A percentile compares a stretch with the other conserved stretches of the same genome.
Evolutionary conservation across 768 basidiomycete genomes (phyloP).

Genomic region (Trametes cubensis): DNA sequence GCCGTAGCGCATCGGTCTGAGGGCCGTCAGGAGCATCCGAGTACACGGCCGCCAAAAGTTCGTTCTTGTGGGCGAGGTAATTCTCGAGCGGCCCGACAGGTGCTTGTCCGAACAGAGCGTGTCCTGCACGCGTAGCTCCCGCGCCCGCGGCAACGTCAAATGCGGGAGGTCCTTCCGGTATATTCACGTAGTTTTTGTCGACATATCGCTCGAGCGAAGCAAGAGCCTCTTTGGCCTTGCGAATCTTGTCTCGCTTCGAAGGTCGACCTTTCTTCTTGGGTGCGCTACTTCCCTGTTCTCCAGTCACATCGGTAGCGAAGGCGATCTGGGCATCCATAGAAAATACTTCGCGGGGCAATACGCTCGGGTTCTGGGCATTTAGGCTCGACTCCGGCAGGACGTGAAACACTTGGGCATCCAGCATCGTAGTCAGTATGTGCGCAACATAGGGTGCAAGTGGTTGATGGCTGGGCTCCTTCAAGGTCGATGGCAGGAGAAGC

Average conservation of each 20-base stretch:
- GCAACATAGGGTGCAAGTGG: constrained; percentile 54
- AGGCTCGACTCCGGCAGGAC: constrained; percentile 58
- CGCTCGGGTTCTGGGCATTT: constrained; percentile 59
- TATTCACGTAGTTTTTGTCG: constrained; percentile 38
- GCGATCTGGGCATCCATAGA: constrained; percentile 40
- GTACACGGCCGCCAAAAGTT: constrained; percentile 43
- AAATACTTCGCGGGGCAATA: constrained; percentile 70
- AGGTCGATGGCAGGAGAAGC: constrained; percentile 46
- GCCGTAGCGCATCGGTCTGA: constrained; percentile 39
- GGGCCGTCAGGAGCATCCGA: constrained; percentile 15
- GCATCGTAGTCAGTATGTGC: constrained; percentile 52
- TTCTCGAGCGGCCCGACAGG: constrained; percentile 37
- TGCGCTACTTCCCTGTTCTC: not conserved
- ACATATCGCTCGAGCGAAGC: constrained; percentile 54
- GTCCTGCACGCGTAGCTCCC: constrained; percentile 1
- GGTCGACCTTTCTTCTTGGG: constrained; percentile 66
- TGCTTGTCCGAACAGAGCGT: constrained; percentile 27
- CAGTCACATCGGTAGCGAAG: constrained; percentile 19
- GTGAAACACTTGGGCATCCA: constrained; percentile 55
- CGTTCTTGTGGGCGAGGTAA: constrained; percentile 49
- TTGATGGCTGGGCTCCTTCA: constrained; percentile 44
- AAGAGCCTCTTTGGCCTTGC: constrained; percentile 54
- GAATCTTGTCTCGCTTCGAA: constrained; percentile 58
- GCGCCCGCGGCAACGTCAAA: not conserved
- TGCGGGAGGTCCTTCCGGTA: not conserved